Evolutionary conservation across 2,329 filamentous ascomycete genomes (phyloP).

Genomic region (Diplodia sapinea): DNA sequence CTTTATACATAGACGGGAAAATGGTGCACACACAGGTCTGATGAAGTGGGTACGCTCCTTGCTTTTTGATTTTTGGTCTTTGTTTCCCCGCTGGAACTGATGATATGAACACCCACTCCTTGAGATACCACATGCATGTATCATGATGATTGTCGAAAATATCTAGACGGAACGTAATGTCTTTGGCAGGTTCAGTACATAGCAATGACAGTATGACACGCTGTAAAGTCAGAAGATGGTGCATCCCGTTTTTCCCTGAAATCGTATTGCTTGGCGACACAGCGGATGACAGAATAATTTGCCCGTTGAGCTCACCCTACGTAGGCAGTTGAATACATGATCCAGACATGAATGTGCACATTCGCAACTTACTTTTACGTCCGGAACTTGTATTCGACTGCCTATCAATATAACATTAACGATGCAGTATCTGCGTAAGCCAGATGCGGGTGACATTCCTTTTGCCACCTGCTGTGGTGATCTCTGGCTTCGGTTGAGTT

Average conservation of each 20-base stretch:
- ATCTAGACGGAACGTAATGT: constrained; percentile 25
- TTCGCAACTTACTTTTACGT: too few species aligned
- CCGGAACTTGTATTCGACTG: too few species aligned
- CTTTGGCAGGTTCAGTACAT: not conserved
- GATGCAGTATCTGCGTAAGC: not conserved
- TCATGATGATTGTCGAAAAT: not conserved
- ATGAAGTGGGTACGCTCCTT: constrained; percentile 12
- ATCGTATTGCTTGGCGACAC: not conserved
- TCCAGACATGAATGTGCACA: too few species aligned
- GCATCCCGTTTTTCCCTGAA: not conserved
- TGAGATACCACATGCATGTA: constrained; percentile 13
- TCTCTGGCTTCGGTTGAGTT: not conserved
- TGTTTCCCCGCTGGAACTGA: not conserved
- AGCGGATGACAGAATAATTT: too few species aligned
- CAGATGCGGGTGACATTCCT: too few species aligned
- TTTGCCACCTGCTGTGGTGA: not conserved
- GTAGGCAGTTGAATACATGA: too few species aligned
- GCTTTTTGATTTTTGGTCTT: not conserved
- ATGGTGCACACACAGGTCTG: not conserved
- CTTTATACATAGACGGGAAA: constrained; percentile 13
- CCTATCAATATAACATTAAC: too few species aligned
- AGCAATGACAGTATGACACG: not conserved
- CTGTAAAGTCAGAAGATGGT: not conserved
- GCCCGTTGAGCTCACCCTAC: too few species aligned
- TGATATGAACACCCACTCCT: constrained; percentile 14